Evolutionary conservation across 768 basidiomycete species (phyloP).

Genomic region (Pleurotus sapidus): DNA sequence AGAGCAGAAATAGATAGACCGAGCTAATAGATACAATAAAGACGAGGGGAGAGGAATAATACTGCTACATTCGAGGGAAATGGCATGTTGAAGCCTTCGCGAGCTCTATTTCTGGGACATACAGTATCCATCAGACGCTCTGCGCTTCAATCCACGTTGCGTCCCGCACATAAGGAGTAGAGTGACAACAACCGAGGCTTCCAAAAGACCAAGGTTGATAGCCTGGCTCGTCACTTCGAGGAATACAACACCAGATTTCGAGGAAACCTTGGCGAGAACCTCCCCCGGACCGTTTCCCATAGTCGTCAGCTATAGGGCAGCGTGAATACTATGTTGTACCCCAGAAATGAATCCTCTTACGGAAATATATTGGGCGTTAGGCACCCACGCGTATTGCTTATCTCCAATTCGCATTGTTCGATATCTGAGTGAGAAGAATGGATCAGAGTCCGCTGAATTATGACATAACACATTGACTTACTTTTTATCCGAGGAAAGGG

Average conservation of each 20-base stretch:
- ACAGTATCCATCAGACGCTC: too few relatives aligned
- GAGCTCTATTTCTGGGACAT: too few relatives aligned
- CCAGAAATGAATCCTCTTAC: conserved; percentile 30
- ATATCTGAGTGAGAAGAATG: conserved; percentile 23
- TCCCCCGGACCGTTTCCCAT: conserved; percentile 29
- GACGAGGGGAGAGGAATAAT: not conserved
- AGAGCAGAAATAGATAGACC: not conserved
- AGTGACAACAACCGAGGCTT: conserved; percentile 47
- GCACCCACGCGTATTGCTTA: conserved; percentile 52
- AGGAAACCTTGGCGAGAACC: conserved; percentile 51
- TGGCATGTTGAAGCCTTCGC: not conserved
- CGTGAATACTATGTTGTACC: not conserved
- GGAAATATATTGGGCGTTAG: conserved; percentile 49
- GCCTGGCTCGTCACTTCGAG: conserved; percentile 59
- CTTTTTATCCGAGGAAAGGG: conserved; percentile 34
- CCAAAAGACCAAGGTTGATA: conserved; percentile 51
- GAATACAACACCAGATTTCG: conserved; percentile 38
- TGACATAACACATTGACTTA: conserved; percentile 10
- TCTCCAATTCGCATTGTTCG: conserved; percentile 53
- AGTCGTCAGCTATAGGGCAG: conserved; percentile 41
- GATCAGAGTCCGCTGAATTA: not conserved
- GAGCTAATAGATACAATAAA: not conserved
- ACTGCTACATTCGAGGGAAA: not conserved
- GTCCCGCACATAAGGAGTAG: conserved; percentile 60
- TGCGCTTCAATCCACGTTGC: conserved; percentile 49